Evolutionary conservation across 306 rosid genomes (phyloP).

Genomic region (Vigna unguiculata): DNA sequence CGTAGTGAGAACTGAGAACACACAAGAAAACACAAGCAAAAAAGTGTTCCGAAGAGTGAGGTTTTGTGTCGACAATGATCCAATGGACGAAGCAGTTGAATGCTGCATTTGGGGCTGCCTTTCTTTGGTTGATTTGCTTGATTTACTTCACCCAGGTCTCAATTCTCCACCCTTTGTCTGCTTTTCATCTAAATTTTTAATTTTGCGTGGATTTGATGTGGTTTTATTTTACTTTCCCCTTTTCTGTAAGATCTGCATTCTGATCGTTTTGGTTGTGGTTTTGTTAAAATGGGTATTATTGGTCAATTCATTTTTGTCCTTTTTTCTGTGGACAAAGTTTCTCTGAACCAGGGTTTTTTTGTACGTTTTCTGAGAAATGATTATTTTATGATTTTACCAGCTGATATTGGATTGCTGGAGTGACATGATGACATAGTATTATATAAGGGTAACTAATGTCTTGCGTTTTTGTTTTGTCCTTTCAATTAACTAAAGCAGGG

Average conservation of each 20-base stretch:
- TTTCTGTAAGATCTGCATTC: conserved; percentile 39
- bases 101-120: conserved; percentile 72
- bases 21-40: neutral
- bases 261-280: conserved; percentile 38
- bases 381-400: neutral
- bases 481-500: conserved; percentile 59
- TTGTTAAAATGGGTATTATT: conserved; percentile 15
- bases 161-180: conserved; percentile 2
- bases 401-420: conserved; percentile 20
- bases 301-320: conserved; percentile 7
- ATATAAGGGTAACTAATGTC: conserved; percentile 2
- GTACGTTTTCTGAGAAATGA: neutral
- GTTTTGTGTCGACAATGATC: conserved; percentile 56
- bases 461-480: conserved; percentile 10
- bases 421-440: conserved; percentile 14
- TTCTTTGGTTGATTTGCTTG: conserved; percentile 85
- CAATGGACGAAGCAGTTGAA: conserved; percentile 63
- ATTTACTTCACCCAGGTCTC: conserved; percentile 90
- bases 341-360: neutral
- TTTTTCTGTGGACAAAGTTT: neutral
- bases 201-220: neutral
- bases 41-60: conserved; percentile 1
- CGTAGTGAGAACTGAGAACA: neutral
- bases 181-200: neutral
- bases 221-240: neutral